Evolutionary conservation across 2,329 filamentous ascomycete species (phyloP).

Genomic region (Xylariales sp.): DNA sequence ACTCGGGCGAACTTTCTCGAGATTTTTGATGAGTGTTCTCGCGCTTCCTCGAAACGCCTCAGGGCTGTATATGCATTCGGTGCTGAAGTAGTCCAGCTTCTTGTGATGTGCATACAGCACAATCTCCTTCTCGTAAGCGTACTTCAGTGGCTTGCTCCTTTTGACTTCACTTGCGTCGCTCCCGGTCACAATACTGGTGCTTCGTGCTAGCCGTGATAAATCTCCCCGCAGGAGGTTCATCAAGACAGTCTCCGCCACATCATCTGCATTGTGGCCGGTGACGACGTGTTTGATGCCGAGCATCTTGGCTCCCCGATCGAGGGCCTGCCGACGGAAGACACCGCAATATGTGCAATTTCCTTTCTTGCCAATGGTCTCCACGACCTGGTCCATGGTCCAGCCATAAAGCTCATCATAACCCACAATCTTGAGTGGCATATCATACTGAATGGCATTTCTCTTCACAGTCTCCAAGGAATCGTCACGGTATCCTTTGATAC

Average conservation of each 20-base stretch:
- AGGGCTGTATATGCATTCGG: constrained; percentile 96
- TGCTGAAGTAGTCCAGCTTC: constrained; percentile 95
- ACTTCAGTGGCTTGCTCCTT: constrained; percentile 94
- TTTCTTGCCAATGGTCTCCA: constrained; percentile 93
- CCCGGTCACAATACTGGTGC: constrained; percentile 84
- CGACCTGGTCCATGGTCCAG: constrained; percentile 99
- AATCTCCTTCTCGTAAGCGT: constrained; percentile 98
- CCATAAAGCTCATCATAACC: constrained; percentile 93
- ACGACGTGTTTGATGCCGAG: constrained; percentile 89
- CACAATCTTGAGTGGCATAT: constrained; percentile 86
- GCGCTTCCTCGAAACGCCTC: constrained; percentile 95
- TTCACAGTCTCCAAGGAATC: constrained; percentile 96
- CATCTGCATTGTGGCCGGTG: constrained; percentile 95
- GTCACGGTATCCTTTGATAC: constrained; percentile 94
- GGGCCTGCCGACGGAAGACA: constrained; percentile 88
- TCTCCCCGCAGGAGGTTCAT: constrained; percentile 96
- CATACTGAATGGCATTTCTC: constrained; percentile 85
- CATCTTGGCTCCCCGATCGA: constrained; percentile 86
- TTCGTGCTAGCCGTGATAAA: constrained; percentile 77
- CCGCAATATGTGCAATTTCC: constrained; percentile 99
- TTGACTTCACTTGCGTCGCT: constrained; percentile 81
- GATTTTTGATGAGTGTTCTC: constrained; percentile 85
- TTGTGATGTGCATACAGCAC: constrained; percentile 97
- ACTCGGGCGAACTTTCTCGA: constrained; percentile 89
- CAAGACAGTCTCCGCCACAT: constrained; percentile 93